Base-by-base conservation (phyloP, 1,284 basidiomycete species). In the Microbotryomycetes sp. region DNA sequence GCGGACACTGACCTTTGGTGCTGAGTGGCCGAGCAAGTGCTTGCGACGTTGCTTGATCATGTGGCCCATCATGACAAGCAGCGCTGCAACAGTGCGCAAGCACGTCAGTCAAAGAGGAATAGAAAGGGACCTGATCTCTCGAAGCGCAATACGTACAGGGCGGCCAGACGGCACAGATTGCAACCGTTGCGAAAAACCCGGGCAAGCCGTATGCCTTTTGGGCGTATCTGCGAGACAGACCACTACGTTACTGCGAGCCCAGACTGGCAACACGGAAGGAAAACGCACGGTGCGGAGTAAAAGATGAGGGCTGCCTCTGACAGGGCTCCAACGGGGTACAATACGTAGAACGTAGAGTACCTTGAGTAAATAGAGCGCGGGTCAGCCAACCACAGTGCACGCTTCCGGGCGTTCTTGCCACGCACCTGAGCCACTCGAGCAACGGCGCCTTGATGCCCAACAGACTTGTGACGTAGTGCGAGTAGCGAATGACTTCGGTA, bases 401-500 rank as follows among this genome's bases (percentile, higher is more conserved):
- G 18, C 18, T 9, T 41, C 35, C 9, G 35, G n/a, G n/a, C n/a
- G 21, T 31, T 26, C 2, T 31, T 15, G 23, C 9, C 21, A 66
- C 75, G 53, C 35, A 78, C 76, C 79, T 71, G n/a, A 79, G 71
- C 75, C 75, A 80, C 60, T 78, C 75, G 48, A 80, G 72, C 15
- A 70, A 45, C 30, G 71, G 67, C 28, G 75, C 58, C 61, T 77
- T 74, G 64, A 75, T 66, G 6, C 81, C 82, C 50, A 88, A 70
- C 9, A 97, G 81, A 52, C 80, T 80, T 71, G 81, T 80, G 3
- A 87, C 85, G 77, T 98, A 99, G 79, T 88, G 96, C 7, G 85
- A 77, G 77, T 98, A 98, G 28, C 94, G 89, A 64, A 96, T 85
- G 56, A 91, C 83, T 76, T 99, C 94, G 46, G 92, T 91, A 60